phyloP scores from a whole-genome alignment of 2,329 filamentous ascomycete genomes.

The Seiridium unicorne region DNA sequence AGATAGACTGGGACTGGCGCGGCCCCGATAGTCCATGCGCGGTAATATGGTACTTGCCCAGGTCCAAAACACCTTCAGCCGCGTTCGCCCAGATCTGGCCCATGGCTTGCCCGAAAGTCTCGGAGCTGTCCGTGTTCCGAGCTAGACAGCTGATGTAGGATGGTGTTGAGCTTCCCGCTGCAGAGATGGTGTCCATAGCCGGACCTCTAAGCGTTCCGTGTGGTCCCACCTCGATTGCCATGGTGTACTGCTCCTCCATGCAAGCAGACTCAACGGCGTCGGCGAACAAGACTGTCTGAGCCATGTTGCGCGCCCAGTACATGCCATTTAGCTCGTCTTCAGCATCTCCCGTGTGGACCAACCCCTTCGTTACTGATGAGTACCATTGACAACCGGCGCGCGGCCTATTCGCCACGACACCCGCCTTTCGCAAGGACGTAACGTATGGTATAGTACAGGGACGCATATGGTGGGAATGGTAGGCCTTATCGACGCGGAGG shows the following conservation, averaged over 20 bases:
- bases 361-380: neutral
- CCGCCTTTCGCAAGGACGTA: too few relatives aligned
- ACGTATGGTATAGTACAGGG: too few relatives aligned
- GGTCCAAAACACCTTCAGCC: neutral
- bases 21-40: neutral
- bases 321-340: neutral
- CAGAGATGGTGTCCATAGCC: neutral
- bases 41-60: neutral
- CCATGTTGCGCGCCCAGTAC: slow-evolving; percentile 24
- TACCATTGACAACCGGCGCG: neutral
- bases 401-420: neutral
- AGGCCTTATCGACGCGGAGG: too few relatives aligned
- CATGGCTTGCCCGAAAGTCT: too few relatives aligned
- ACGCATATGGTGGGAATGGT: too few relatives aligned
- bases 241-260: neutral
- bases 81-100: too few relatives aligned
- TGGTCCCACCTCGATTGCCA: neutral
- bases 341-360: too few relatives aligned
- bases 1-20: neutral
- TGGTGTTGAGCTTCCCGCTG: neutral
- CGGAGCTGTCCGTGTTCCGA: neutral
- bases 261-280: too few relatives aligned
- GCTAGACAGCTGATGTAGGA: neutral
- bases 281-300: slow-evolving; percentile 19
- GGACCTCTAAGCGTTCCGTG: neutral